Evolutionary conservation across 768 basidiomycete genomes (phyloP), one percentile per base, ranked within the genome.

Genomic region (Tricholoma sp.): DNA sequence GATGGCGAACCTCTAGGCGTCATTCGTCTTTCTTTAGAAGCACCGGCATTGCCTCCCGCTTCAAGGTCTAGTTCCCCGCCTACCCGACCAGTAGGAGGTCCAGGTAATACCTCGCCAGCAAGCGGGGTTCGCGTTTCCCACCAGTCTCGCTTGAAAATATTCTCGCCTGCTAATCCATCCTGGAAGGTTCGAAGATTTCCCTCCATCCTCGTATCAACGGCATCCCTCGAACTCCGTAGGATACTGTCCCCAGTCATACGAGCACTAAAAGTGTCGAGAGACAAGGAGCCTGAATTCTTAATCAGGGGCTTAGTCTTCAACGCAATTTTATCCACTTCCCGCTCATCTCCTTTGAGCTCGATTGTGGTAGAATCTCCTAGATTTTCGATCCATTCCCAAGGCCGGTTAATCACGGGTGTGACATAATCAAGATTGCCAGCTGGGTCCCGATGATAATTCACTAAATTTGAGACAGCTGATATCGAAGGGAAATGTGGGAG

Each of bases 381-480:
- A 65, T 86, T 83, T 69, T 93, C 90, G 6, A 85, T 82, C 89
- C 90, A 92, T 68, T 93, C 90, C 90, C 90, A 93, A 3, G 91
- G 88, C 31, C 84, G 81, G 69, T 91, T 89, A 56, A 82, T 74
- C 16, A 91, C 86, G 1, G 81, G 77, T 4, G 71, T 65, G 18
- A 80, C 77, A 58, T 76, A 73, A 2, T 83, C 65, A 4, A 82
- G 58, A 16, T 77, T 74, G 0, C 86, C 87, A 11, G 71, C 72
- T 1, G 71, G 52, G 60, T 90, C 87, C 24, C 78, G 78, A 58
- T 84, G 77, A 3, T 82, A 80, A 49, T 80, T 80, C 3, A 80
- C 77, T 31, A 93, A 79, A 59, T 86, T 77, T 8, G 78, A 67
- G 4, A 88, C 83, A 19, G 78, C 68, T 12, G 72, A 71, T 51